Base-by-base conservation (phyloP, 108 stramenopile genomes). In the Skeletonema tropicum region DNA sequence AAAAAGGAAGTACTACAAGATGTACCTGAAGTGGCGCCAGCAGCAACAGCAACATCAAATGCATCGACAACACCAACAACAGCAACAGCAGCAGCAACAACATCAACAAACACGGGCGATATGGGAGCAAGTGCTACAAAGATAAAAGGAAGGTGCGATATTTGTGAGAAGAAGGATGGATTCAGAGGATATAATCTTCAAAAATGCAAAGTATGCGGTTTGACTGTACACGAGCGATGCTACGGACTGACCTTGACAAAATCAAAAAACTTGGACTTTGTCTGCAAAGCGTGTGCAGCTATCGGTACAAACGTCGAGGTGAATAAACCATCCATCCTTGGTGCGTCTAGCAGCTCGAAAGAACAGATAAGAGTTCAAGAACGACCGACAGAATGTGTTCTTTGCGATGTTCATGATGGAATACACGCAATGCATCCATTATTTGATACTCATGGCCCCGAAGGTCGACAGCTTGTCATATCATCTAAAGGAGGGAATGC, bases 401-500 rank as follows among this genome's bases (percentile, higher is more conserved):
- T 87, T 11, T 87, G 86, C 65, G 68, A 45, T 31, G 63, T 74
- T 39, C 67, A 60, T 25, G 60, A 66, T 21, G 84, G 77, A 9
- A 64, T 72, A 12, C 86, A 87, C 64, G 83, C 86, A 8, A 82
- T 87, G 84, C 86, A 87, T 61, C 82, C 82, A 12, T n/a, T 87
- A 6, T 85, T 69, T 66, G 86, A 87, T 60, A 57, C 46, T 14
- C 25, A 69, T 10, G 86, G 86, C 3, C 46, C 55, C n/a, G 60
- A 78, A 14, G 86, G 76, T 17, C 71, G 84, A 14, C 86, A 87
- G 64, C 41, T 85, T 5, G 59, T 75, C 17, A 19, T 81, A 14
- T 63, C 68, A 19, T 31, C 14, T 59, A 58, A 58, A n/a, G 71
- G 33, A 12, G 64, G 68, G 31, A 69, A 36, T 36, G 58, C 2